Evolutionary conservation across 2,329 filamentous ascomycete genomes (phyloP).

Genomic region (Neonectria punicea): DNA sequence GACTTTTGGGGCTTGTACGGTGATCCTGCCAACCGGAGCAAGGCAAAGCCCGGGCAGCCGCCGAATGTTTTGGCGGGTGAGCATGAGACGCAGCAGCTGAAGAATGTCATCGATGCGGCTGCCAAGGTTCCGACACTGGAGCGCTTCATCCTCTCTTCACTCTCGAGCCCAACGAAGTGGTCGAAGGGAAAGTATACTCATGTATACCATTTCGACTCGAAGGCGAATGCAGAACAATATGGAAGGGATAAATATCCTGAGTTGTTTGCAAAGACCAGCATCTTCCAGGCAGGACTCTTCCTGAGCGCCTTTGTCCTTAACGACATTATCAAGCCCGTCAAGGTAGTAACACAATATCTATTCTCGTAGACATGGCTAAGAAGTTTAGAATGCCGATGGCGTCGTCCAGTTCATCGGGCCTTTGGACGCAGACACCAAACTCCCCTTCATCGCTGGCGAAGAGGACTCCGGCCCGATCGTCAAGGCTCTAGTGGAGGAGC

Average conservation of each 20-base stretch:
- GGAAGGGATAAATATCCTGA: slow-evolving; percentile 23
- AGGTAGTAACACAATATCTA: not conserved
- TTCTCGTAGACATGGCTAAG: not conserved
- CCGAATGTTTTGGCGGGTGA: slow-evolving; percentile 36
- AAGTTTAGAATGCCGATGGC: slow-evolving; percentile 28
- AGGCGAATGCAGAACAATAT: slow-evolving; percentile 49
- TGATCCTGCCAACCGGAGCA: slow-evolving; percentile 25
- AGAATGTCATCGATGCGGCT: slow-evolving; percentile 51
- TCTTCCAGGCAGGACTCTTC: slow-evolving; percentile 31
- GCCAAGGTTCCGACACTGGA: slow-evolving; percentile 47
- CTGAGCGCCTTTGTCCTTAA: slow-evolving; percentile 28
- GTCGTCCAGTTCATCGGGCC: slow-evolving; percentile 31
- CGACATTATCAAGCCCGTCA: not conserved
- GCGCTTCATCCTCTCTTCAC: slow-evolving; percentile 51
- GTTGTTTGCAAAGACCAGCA: slow-evolving; percentile 38
- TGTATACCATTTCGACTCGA: slow-evolving; percentile 55
- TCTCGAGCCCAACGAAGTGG: slow-evolving; percentile 49
- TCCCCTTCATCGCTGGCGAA: slow-evolving; percentile 39
- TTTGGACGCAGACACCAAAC: slow-evolving; percentile 27
- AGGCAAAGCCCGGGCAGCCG: slow-evolving; percentile 22
- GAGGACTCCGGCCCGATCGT: slow-evolving; percentile 40
- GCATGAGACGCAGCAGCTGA: slow-evolving; percentile 50
- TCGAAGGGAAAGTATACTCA: slow-evolving; percentile 53
- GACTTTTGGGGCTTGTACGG: slow-evolving; percentile 41
- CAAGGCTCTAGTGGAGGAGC: slow-evolving; percentile 35